Conservation (phyloP, 148 eudicot genomes). For the Silene latifolia region DNA sequence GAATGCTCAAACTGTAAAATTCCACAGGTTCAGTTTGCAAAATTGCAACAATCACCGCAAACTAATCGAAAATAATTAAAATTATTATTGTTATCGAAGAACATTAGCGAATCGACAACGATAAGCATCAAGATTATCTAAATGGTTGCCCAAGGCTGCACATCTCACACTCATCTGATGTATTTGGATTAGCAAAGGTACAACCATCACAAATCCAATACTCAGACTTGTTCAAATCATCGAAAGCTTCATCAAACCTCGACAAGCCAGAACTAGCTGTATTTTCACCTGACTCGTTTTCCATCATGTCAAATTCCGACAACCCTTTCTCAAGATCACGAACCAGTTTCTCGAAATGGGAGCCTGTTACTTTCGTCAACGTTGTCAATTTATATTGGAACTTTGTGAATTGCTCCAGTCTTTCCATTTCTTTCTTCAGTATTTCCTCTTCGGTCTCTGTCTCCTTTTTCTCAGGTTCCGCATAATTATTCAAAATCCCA, state of each 20-base stretch:
- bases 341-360: conserved; percentile 60
- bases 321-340: conserved; percentile 64
- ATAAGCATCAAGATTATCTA: no score
- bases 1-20: background rate
- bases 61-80: no score
- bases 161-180: background rate
- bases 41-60: background rate
- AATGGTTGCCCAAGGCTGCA: no score
- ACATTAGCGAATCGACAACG: no score
- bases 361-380: conserved; percentile 47
- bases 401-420: conserved; percentile 21
- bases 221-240: background rate
- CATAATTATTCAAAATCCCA: no score
- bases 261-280: background rate
- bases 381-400: conserved; percentile 38
- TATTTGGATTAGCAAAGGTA: background rate
- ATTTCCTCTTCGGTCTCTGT: background rate
- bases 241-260: no score
- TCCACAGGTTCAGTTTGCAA: background rate
- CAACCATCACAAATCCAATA: conserved; percentile 14
- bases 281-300: no score
- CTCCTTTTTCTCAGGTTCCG: background rate
- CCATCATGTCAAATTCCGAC: conserved; percentile 19
- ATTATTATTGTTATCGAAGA: no score
- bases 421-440: background rate